Conservation (phyloP, 768 basidiomycete species). For the Amanita molliuscula region DNA sequence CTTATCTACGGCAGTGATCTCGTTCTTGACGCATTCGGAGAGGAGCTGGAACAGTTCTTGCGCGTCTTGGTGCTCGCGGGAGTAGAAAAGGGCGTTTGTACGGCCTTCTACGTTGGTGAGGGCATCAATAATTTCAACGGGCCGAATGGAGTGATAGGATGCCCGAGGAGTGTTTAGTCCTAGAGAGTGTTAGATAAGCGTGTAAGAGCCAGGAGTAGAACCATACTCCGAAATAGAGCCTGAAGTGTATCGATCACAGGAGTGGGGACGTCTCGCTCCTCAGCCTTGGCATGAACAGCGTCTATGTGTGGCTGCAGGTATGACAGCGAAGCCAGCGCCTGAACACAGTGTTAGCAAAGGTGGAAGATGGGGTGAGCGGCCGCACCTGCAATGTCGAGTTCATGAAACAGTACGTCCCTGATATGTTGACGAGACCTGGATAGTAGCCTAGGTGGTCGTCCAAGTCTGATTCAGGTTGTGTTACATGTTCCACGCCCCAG, state of each 20-base stretch:
- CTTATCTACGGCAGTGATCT: conserved; percentile 60
- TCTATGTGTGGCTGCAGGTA: conserved; percentile 78
- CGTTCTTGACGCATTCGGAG: conserved; percentile 82
- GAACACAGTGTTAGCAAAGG: conserved; percentile 11
- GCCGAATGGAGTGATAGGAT: conserved; percentile 55
- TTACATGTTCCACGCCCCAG: background rate
- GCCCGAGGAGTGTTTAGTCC: conserved; percentile 56
- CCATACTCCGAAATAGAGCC: conserved; percentile 57
- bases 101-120: conserved; percentile 49
- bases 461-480: background rate
- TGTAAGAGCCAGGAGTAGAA: background rate
- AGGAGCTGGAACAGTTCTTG: conserved; percentile 96
- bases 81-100: conserved; percentile 61
- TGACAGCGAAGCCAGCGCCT: conserved; percentile 85
- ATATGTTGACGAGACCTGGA: conserved; percentile 90
- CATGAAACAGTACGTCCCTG: conserved; percentile 96
- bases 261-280: conserved; percentile 70
- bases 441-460: conserved; percentile 39
- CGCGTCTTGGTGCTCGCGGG: conserved; percentile 94
- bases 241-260: conserved; percentile 79
- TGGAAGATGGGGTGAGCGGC: conserved; percentile 3
- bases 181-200: conserved; percentile 16
- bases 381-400: conserved; percentile 87
- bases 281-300: conserved; percentile 64
- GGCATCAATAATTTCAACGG: conserved; percentile 59